phyloP scores from a whole-genome alignment of 2,329 filamentous ascomycete genomes.

The Lasiodiplodia hormozganensis region DNA sequence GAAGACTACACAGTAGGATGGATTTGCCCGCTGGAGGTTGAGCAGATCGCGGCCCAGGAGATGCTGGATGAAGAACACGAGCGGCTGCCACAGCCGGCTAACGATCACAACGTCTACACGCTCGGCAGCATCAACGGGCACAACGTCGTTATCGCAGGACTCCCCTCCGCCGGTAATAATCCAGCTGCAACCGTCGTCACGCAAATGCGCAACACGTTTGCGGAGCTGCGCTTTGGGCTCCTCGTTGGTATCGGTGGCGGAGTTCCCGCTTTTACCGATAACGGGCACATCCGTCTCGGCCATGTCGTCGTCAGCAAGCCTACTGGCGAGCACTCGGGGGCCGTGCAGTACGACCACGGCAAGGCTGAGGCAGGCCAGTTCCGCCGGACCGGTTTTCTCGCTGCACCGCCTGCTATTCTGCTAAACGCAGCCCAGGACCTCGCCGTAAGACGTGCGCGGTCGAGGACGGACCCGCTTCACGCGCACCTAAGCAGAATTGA shows the following conservation, averaged over 20 bases:
- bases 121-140: neutral
- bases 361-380: constrained; percentile 30
- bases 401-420: constrained; percentile 25
- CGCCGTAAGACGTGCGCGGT: too few species aligned
- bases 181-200: neutral
- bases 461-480: neutral
- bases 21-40: neutral
- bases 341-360: constrained; percentile 37
- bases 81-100: neutral
- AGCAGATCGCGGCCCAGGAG: neutral
- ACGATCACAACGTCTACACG: neutral
- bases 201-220: constrained; percentile 30
- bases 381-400: constrained; percentile 33
- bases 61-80: neutral
- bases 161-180: neutral
- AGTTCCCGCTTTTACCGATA: constrained; percentile 29
- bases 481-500: neutral
- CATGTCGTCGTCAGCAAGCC: constrained; percentile 39
- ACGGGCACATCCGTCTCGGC: constrained; percentile 35
- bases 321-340: constrained; percentile 31
- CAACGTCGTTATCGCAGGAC: constrained; percentile 1
- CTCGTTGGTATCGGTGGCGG: constrained; percentile 38
- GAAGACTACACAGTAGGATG: neutral
- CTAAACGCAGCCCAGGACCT: constrained; percentile 11
- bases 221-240: constrained; percentile 32